phyloP scores from a whole-genome alignment of 306 rosid genomes.

The Cucurbita pepo region DNA sequence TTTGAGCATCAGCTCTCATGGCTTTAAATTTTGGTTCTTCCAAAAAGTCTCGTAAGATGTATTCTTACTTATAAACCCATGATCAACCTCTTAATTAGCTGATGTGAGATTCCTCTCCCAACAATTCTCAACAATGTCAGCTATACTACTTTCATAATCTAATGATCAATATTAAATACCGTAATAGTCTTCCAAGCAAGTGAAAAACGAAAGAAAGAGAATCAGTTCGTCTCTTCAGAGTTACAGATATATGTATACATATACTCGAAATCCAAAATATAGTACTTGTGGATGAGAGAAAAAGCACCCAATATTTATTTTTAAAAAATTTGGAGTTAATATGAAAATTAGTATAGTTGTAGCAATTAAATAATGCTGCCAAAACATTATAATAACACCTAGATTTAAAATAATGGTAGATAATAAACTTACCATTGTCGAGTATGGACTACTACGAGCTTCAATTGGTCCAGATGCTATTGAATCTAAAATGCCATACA shows the following conservation, averaged over 20 bases:
- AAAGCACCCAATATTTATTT: background rate
- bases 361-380: background rate
- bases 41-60: no score
- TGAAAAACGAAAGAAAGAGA: background rate
- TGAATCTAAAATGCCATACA: conserved; percentile 70
- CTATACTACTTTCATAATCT: background rate
- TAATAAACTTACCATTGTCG: conserved; percentile 59
- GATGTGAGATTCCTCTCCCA: no score
- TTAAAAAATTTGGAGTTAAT: background rate
- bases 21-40: no score
- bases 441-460: conserved; percentile 56
- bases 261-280: background rate
- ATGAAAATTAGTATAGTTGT: background rate
- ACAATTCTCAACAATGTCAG: background rate
- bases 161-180: background rate
- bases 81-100: no score
- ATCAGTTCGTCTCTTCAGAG: background rate
- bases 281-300: background rate
- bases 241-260: background rate
- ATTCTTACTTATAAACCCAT: no score
- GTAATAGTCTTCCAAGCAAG: background rate
- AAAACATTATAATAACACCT: conserved; percentile 9
- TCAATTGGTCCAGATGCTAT: conserved; percentile 79
- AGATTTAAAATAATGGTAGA: background rate
- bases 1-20: no score